Evolutionary conservation across 1,139 yeast genomes (phyloP), one percentile per base, ranked within the genome.

Genomic region (Dujonia santamariae): DNA sequence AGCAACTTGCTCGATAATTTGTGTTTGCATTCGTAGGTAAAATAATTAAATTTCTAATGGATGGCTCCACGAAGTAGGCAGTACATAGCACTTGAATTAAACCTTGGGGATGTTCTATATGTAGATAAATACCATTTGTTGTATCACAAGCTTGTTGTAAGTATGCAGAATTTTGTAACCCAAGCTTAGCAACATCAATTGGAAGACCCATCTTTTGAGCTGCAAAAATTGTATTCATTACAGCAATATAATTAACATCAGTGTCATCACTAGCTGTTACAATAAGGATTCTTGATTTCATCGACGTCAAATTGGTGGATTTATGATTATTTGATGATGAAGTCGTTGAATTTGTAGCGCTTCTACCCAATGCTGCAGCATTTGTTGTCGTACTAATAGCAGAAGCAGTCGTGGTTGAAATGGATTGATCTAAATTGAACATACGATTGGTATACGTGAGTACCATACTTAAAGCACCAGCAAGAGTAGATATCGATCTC

Each of bases 141-240:
- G 96, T 92, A 61, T 94, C 98, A 0, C 95, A 76, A 0, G 98
- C 97, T 54, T 94, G 98, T 53, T 94, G 98, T 38, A 94, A 60
- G 51, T 88, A 90, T 1, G 95, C 85, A 2, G 95, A 82, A 44
- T 80, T 61, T 27, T 47, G 75, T 12, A 68, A 66, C 2, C 92
- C 92, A 31, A 94, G 63, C 53, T 90, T 88, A 40, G 94, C 90
- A 14, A 90, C 88, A 56, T 94, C 97, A 12, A 92, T 80, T 2
- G 96, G 85, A 9, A 92, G 79, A 50, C 81, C 82, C 81, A 85
- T 76, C 57, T 88, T 88, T 48, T 92, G 97, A 1, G 98, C 96
- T 0, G 97, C 94, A 61, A 94, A 94, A 28, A 92, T 90, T 45
- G 94, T 75, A 58, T 94, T 94, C 98, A 94, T 94, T 31, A 88